Evolutionary conservation across 2,329 filamentous ascomycete genomes (phyloP), one percentile per base, ranked within the genome.

Genomic region (Colletotrichum simmondsii): DNA sequence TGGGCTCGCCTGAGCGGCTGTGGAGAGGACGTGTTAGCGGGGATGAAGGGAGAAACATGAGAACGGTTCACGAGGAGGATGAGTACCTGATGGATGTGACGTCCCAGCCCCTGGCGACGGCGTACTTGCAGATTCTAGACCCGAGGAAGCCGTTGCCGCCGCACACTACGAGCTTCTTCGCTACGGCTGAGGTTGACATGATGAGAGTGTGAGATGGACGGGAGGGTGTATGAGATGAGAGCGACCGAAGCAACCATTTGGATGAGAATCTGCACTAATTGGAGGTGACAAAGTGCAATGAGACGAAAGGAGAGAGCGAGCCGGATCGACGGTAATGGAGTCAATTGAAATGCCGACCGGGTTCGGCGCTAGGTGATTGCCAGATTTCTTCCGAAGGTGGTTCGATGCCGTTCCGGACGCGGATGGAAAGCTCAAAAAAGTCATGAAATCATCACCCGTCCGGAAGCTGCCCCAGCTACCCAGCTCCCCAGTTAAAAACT

Each of bases 71-170:
- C 35, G 32, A 19, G 49, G 37, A 32, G 57, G 16, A 26, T 26
- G 30, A 26, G 52, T 90, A 95, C 95, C 95, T 97, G 78, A 99
- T 92, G 6, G 95, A 98, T 26, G 92, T 96, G 60, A 98, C 96
- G 70, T 95, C 90, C 96, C 96, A 98, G 68, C 95, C 95, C 80
- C 95, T 89, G 58, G 92, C 89, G 63, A 95, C 92, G 57, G 95
- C 97, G 66, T 94, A 92, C 86, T 95, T 97, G 87, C 97, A 98
- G 85, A 99, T 98, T 68, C 96, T 90, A 28, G 88, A 89, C 83
- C 95, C 95, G 30, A 99, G 85, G 81, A 98, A 99, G 42, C 97
- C 96, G 83, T 94, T 98, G 72, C 96, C 96, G 77, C 97, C 97
- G 76, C 94, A 97, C 67, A 99, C 95, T 54, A 98, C 92, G 56